These are phyloP conservation scores for Pistacia integerrima DNA, from an alignment of 345 rosid species.

Conservation along the genomic window DNA sequence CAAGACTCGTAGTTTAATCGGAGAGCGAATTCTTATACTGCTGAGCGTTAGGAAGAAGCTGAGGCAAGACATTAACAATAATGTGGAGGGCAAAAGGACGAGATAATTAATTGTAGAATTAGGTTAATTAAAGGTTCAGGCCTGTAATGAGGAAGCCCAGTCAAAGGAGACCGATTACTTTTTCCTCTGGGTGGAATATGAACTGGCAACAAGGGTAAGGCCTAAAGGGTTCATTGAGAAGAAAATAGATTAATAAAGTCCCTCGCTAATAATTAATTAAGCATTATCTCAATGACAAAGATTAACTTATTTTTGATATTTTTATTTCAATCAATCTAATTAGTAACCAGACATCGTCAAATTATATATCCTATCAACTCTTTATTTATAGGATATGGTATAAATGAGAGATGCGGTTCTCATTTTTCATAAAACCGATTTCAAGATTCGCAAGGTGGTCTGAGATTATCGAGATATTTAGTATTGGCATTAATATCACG, in stretches of 20 bases:
- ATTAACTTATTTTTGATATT: too few relatives aligned
- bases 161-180: not conserved
- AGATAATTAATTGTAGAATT: too few relatives aligned
- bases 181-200: constrained; percentile 5
- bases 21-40: too few relatives aligned
- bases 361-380: too few relatives aligned
- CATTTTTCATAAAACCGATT: not conserved
- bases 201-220: constrained; percentile 3
- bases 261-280: constrained; percentile 1
- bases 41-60: too few relatives aligned
- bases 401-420: not conserved
- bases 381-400: too few relatives aligned
- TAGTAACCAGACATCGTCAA: too few relatives aligned
- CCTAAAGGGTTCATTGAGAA: not conserved
- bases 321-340: too few relatives aligned
- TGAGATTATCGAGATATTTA: not conserved
- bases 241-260: not conserved
- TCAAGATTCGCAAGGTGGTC: not conserved
- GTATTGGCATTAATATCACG: not conserved
- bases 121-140: too few relatives aligned
- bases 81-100: too few relatives aligned
- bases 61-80: too few relatives aligned
- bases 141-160: not conserved
- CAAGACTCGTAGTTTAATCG: not conserved
- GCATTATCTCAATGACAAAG: not conserved